Base-by-base conservation (phyloP, 768 basidiomycete species). In the Mycena vulgaris region DNA sequence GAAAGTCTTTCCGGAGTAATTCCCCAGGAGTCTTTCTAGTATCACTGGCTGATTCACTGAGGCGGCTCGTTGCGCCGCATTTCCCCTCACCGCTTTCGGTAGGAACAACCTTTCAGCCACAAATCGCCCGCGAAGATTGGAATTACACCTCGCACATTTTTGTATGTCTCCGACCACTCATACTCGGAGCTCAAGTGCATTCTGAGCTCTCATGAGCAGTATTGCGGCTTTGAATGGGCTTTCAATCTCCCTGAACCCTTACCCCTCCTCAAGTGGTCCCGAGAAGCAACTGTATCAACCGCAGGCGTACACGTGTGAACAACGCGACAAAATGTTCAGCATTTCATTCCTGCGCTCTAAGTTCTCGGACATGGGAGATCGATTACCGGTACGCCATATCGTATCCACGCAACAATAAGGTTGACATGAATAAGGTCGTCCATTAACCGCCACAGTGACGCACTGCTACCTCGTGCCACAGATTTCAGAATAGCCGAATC, bases 221-320 rank as follows among this genome's bases (percentile, higher is more conserved):
- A n/a, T n/a, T n/a, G n/a, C n/a, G n/a, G n/a, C n/a, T n/a, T n/a
- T n/a, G n/a, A n/a, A n/a, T n/a, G n/a, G n/a, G n/a, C n/a, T 23
- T 45, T 6, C 21, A 45, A 6, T n/a, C 42, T 7, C 42, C n/a
- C 7, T 13, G 33, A 35, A 35, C 13, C 33, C 21, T n/a, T n/a
- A n/a, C n/a, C n/a, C n/a, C n/a, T n/a, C n/a, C n/a, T 45, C 42
- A 21, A 21, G 21, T 3, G 21, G 19, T 45, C n/a, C 42, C 21
- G 5, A 45, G 42, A 21, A 13, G 23, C 13, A 40, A 25, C 47
- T 25, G 23, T 13, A 48, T 48, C n/a, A 21, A n/a, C 42, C 42
- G 21, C 33, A 5, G 33, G 25, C 10, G 8, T 59, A 49, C 65
- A 66, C 65, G 65, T 66, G 65, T 25, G 48, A 37, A 57, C 56